A percentile compares a stretch with the other conserved stretches of the same genome.
Conservation (phyloP, 495 filamentous ascomycete genomes). For the Gamarada debralockiae region DNA sequence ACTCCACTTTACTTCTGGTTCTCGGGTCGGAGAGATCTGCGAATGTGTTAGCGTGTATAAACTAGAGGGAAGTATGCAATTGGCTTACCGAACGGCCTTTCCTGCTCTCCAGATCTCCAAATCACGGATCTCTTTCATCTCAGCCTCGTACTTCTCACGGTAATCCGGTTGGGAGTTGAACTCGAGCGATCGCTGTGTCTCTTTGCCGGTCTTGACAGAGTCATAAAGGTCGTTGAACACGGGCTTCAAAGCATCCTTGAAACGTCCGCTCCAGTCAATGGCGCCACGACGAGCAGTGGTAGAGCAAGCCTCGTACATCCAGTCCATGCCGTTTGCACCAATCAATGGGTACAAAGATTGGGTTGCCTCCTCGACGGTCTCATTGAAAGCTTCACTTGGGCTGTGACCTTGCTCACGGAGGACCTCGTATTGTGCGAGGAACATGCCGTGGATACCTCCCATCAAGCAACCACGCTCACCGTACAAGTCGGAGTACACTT, state of each 20-base stretch:
- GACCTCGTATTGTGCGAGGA: constrained; percentile 99
- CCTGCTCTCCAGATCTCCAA: constrained; percentile 99
- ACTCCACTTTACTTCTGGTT: constrained; percentile 69
- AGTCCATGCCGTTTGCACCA: constrained; percentile 96
- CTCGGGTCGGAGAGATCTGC: constrained; percentile 79
- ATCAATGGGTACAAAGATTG: constrained; percentile 97
- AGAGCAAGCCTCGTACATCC: constrained; percentile 99
- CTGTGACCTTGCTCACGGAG: constrained; percentile 96
- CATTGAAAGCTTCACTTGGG: constrained; percentile 99
- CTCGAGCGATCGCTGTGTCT: constrained; percentile 91
- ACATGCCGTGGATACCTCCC: constrained; percentile 99
- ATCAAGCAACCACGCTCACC: constrained; percentile 99
- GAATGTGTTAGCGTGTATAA: constrained; percentile 22
- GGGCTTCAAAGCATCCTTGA: constrained; percentile 96
- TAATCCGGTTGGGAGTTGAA: constrained; percentile 95
- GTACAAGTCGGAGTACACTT: constrained; percentile 98
- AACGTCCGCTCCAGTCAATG: constrained; percentile 93
- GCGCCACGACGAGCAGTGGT: constrained; percentile 97
- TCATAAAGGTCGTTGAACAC: constrained; percentile 97
- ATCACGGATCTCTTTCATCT: constrained; percentile 93
- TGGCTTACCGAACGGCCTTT: constrained; percentile 81
- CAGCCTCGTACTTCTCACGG: constrained; percentile 90
- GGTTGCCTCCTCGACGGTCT: constrained; percentile 99
- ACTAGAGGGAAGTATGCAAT: not conserved
- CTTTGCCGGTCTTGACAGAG: constrained; percentile 78